These are phyloP conservation scores for Claviceps maximensis DNA, from an alignment of 2,329 filamentous ascomycete species.

Conservation along the genomic window DNA sequence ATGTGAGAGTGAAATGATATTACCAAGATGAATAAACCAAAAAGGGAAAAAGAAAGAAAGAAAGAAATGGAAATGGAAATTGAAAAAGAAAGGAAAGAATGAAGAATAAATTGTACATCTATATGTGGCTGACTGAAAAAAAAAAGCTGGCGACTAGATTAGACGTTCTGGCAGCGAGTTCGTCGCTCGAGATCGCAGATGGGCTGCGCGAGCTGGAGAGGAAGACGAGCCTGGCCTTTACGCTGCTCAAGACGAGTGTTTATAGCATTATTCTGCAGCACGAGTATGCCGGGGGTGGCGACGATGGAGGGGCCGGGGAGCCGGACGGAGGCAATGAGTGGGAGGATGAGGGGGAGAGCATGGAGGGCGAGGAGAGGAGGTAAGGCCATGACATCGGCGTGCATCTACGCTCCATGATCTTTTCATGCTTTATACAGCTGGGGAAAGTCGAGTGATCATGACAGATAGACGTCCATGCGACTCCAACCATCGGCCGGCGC, in stretches of 20 bases:
- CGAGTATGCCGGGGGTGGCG: slow-evolving; percentile 66
- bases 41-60: neutral
- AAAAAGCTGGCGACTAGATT: slow-evolving; percentile 45
- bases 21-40: too few relatives aligned
- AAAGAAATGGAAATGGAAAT: neutral
- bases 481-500: too few relatives aligned
- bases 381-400: too few relatives aligned
- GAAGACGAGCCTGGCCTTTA: slow-evolving; percentile 91
- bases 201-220: slow-evolving; percentile 77
- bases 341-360: neutral
- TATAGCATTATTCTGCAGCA: slow-evolving; percentile 98
- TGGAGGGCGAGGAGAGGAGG: neutral
- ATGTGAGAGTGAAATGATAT: too few relatives aligned
- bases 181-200: slow-evolving; percentile 74
- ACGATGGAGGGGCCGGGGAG: slow-evolving; percentile 17
- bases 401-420: too few relatives aligned
- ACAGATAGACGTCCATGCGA: too few relatives aligned
- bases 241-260: slow-evolving; percentile 90
- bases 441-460: too few relatives aligned
- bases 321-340: too few relatives aligned
- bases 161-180: slow-evolving; percentile 51
- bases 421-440: too few relatives aligned
- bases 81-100: neutral
- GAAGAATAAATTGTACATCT: neutral
- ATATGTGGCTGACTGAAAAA: too few relatives aligned